These are phyloP conservation scores for Fusarium stilboides DNA, from an alignment of 2,329 filamentous ascomycete species.

Conservation along the genomic window DNA sequence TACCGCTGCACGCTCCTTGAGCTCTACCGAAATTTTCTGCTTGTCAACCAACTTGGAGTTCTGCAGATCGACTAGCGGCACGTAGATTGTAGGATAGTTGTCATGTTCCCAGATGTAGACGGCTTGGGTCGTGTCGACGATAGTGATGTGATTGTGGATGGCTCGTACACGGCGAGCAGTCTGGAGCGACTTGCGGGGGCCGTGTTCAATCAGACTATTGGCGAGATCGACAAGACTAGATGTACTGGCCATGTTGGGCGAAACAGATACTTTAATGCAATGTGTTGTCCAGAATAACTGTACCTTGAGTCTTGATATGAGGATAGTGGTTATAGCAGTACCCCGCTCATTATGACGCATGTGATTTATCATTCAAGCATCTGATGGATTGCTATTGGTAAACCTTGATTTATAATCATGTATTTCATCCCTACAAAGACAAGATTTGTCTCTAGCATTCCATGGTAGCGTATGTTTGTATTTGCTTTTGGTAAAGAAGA, in stretches of 20 bases:
- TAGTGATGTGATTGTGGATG: conserved; percentile 52
- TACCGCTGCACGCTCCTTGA: conserved; percentile 48
- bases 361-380: neutral
- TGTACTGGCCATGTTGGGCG: neutral
- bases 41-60: conserved; percentile 51
- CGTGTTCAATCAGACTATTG: conserved; percentile 32
- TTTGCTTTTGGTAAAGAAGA: too few relatives aligned
- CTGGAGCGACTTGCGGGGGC: conserved; percentile 34
- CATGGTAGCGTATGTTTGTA: too few relatives aligned
- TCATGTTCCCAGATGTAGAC: conserved; percentile 63
- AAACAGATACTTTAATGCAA: neutral
- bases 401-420: conserved; percentile 41
- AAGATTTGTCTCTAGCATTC: too few relatives aligned
- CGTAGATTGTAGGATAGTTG: conserved; percentile 64
- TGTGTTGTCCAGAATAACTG: neutral
- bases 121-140: conserved; percentile 58
- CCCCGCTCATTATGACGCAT: conserved; percentile 43
- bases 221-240: conserved; percentile 19
- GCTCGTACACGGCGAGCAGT: conserved; percentile 55
- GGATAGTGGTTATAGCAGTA: conserved; percentile 8
- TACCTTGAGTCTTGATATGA: neutral
- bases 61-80: conserved; percentile 53
- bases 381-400: neutral
- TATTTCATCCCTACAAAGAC: too few relatives aligned
- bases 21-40: conserved; percentile 47